Percentiles rank a stretch among this genome's conserved stretches.
Evolutionary conservation across 2,329 filamentous ascomycete species (phyloP).

Genomic region (Arthrinium puccinioides): DNA sequence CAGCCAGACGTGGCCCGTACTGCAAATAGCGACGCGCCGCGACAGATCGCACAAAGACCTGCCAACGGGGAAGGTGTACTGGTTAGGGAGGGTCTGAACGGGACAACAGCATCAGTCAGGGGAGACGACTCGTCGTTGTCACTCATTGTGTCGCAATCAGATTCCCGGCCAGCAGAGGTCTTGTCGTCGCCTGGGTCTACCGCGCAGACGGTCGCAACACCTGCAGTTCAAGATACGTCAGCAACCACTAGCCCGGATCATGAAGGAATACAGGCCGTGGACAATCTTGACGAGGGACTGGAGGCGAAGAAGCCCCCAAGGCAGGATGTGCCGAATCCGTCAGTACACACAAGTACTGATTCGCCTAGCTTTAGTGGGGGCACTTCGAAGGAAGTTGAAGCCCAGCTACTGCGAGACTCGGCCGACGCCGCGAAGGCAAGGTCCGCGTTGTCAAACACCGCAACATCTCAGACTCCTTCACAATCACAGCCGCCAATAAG

Average conservation of each 20-base stretch:
- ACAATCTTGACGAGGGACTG: constrained; percentile 31
- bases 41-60: too few relatives aligned
- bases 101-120: too few relatives aligned
- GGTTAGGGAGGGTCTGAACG: too few relatives aligned
- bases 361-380: too few relatives aligned
- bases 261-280: constrained; percentile 50
- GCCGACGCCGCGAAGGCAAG: constrained; percentile 2
- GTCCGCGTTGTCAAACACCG: too few relatives aligned
- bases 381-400: constrained; percentile 7
- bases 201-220: constrained; percentile 66
- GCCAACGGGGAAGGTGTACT: too few relatives aligned
- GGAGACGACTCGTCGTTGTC: background rate
- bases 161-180: constrained; percentile 33
- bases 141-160: constrained; percentile 12
- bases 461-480: too few relatives aligned
- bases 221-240: constrained; percentile 59
- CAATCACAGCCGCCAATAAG: too few relatives aligned
- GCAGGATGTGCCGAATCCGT: constrained; percentile 16
- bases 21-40: too few relatives aligned
- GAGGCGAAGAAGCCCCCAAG: constrained; percentile 25
- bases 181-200: constrained; percentile 58
- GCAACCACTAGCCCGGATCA: constrained; percentile 69
- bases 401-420: constrained; percentile 6
- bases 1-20: too few relatives aligned
- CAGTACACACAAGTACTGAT: too few relatives aligned